Conservation (phyloP, 352 stramenopile genomes). For the Phytopythium chamaehyphon region DNA sequence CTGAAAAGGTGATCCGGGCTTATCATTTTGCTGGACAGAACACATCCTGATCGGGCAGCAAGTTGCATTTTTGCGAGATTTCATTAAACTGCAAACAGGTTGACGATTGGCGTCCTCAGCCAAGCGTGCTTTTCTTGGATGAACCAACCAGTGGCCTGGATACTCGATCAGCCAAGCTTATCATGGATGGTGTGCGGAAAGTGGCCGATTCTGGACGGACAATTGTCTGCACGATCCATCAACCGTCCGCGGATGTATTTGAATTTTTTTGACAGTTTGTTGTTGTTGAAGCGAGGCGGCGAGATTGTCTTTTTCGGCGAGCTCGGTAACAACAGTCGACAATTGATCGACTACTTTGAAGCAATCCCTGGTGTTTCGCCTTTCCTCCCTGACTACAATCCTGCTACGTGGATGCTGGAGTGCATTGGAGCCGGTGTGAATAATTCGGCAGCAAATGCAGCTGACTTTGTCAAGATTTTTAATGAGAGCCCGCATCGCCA, state of each 20-base stretch:
- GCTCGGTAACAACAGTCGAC: constrained; percentile 18
- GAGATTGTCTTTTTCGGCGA: constrained; percentile 34
- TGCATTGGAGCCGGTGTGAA: constrained; percentile 38
- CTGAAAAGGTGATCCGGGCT: no score
- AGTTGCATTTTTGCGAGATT: no score
- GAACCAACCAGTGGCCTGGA: constrained; percentile 90
- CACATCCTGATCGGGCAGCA: no score
- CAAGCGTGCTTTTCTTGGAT: constrained; percentile 85
- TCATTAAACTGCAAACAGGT: no score
- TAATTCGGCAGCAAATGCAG: constrained; percentile 10
- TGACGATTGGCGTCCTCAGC: constrained; percentile 62
- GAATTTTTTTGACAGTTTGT: constrained; percentile 72
- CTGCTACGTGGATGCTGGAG: constrained; percentile 23
- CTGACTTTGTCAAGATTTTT: constrained; percentile 17
- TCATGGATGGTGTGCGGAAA: constrained; percentile 86
- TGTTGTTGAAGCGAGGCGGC: constrained; percentile 55
- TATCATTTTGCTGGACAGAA: no score
- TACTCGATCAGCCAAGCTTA: constrained; percentile 68
- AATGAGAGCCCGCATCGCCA: constrained; percentile 11
- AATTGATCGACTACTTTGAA: constrained; percentile 33
- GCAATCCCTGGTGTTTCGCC: constrained; percentile 10
- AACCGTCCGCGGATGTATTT: constrained; percentile 81
- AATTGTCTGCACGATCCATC: constrained; percentile 87
- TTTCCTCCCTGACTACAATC: constrained; percentile 38
- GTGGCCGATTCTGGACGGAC: constrained; percentile 68